Evolutionary conservation across 768 basidiomycete species (phyloP).

Genomic region (Piloderma croceum): DNA sequence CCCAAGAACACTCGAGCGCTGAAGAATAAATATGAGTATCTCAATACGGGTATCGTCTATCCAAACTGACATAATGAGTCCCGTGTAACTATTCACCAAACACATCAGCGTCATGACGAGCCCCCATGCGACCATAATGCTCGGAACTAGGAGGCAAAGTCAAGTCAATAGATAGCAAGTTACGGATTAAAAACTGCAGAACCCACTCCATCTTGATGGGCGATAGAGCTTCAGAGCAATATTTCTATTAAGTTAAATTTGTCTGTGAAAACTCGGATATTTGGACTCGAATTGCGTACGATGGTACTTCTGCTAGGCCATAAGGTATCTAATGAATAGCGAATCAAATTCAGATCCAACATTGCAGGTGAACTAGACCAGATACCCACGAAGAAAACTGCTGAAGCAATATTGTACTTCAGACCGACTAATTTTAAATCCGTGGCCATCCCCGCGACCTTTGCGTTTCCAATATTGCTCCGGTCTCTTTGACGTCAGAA

Average conservation of each 20-base stretch:
- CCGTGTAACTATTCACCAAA: constrained; percentile 29
- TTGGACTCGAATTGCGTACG: constrained; percentile 20
- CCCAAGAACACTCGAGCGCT: constrained; percentile 42
- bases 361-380: neutral
- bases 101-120: constrained; percentile 35
- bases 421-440: constrained; percentile 32
- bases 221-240: constrained; percentile 31
- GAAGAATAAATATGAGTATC: neutral
- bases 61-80: constrained; percentile 26
- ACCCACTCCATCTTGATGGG: constrained; percentile 33
- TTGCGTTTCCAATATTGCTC: no score
- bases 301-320: constrained; percentile 32
- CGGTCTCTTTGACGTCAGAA: no score
- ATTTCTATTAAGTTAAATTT: constrained; percentile 23
- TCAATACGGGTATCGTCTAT: neutral
- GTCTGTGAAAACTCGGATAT: neutral
- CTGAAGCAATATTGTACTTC: constrained; percentile 32
- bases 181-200: constrained; percentile 4
- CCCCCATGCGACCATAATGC: constrained; percentile 36
- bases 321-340: constrained; percentile 26
- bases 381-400: constrained; percentile 31
- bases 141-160: constrained; percentile 26
- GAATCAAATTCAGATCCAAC: neutral
- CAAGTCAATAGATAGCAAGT: constrained; percentile 2
- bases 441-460: constrained; percentile 39